phyloP scores from a whole-genome alignment of 2,329 filamentous ascomycete species.

The Trichoderma atrobrunneum region DNA sequence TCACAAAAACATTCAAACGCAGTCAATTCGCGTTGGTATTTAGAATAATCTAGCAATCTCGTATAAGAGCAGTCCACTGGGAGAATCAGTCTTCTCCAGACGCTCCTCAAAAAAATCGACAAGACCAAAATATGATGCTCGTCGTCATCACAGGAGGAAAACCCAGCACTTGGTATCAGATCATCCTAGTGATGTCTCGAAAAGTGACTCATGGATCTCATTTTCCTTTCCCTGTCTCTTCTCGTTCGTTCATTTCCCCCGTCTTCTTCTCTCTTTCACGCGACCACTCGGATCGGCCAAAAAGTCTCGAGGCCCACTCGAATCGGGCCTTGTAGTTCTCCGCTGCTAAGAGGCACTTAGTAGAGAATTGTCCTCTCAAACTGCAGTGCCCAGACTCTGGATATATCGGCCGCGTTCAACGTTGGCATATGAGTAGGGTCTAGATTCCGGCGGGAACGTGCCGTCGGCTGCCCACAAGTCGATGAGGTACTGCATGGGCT shows the following conservation, averaged over 20 bases:
- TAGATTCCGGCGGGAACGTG: conserved; percentile 69
- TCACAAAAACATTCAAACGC: neutral
- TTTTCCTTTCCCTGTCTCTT: neutral
- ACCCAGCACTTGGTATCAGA: neutral
- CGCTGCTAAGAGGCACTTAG: neutral
- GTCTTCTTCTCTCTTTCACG: neutral
- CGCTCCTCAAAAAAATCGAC: neutral
- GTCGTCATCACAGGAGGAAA: neutral
- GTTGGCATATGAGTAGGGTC: conserved; percentile 58
- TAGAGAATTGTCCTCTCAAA: neutral
- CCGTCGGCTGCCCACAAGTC: conserved; percentile 85
- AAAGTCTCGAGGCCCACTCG: neutral
- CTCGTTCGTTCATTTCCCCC: neutral
- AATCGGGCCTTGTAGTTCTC: neutral
- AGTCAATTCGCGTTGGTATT: neutral
- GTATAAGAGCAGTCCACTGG: neutral
- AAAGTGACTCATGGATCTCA: neutral
- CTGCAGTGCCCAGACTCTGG: conserved; percentile 9
- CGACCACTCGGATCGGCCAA: neutral
- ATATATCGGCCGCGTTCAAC: conserved; percentile 30
- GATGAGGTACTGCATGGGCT: conserved; percentile 87
- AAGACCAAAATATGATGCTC: neutral
- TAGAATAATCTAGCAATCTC: neutral
- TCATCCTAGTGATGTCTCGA: conserved; percentile 11
- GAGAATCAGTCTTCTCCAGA: neutral